Conservation (phyloP, 139 green algal species). For the Micromonas commoda region DNA sequence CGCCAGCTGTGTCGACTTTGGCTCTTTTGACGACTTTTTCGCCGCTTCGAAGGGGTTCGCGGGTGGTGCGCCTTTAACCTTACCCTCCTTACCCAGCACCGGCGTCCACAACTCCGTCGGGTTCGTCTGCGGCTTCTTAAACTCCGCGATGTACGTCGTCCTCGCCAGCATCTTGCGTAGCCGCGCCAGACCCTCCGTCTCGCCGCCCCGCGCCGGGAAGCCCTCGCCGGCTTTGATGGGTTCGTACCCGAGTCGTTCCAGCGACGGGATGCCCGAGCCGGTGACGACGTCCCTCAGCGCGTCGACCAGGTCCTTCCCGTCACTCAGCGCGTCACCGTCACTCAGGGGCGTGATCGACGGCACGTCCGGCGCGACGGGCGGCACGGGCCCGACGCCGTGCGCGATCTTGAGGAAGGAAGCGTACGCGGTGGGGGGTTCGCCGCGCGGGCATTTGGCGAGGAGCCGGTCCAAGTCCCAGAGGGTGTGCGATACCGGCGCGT, state of each 20-base stretch:
- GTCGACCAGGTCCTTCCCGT: not conserved
- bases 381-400: constrained; percentile 42
- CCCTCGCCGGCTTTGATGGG: not conserved
- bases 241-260: constrained; percentile 25
- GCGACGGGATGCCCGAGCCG: constrained; percentile 14
- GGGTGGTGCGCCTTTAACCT: constrained; percentile 8
- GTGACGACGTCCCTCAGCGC: not conserved
- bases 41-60: constrained; percentile 26
- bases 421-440: constrained; percentile 31
- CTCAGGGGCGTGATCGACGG: constrained; percentile 12
- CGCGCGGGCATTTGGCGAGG: constrained; percentile 8
- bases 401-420: constrained; percentile 66
- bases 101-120: constrained; percentile 8
- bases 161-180: constrained; percentile 52
- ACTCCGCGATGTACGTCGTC: constrained; percentile 46
- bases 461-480: constrained; percentile 53
- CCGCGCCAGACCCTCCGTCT: constrained; percentile 53
- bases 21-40: not conserved
- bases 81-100: not conserved
- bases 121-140: constrained; percentile 38
- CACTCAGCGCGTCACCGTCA: not conserved
- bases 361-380: constrained; percentile 27
- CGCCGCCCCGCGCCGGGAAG: constrained; percentile 52
- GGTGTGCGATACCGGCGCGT: constrained; percentile 61
- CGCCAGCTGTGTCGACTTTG: not conserved